These are phyloP conservation scores for Chytridiales sp. DNA, from an alignment of 371 early-diverging fungal species.

Conservation along the genomic window DNA sequence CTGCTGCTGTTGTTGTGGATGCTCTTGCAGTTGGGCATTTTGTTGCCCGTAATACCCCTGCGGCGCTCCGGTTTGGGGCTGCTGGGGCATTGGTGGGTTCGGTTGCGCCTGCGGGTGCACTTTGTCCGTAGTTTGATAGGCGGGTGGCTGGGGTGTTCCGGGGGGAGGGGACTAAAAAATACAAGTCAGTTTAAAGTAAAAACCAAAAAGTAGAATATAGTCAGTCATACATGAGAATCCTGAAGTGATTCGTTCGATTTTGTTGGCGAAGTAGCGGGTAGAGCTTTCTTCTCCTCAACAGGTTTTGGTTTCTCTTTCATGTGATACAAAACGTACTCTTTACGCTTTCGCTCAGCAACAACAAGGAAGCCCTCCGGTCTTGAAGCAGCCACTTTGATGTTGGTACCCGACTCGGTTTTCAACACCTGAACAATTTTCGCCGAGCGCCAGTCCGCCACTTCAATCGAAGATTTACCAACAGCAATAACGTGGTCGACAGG, in stretches of 20 bases:
- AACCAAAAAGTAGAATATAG: not conserved
- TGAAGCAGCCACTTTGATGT: slow-evolving; percentile 27
- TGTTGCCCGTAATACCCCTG: not conserved
- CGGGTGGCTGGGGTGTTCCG: not conserved
- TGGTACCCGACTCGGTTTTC: slow-evolving; percentile 28
- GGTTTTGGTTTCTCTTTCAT: slow-evolving; percentile 39
- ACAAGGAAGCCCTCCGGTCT: slow-evolving; percentile 32
- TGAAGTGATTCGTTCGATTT: not conserved
- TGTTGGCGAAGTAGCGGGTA: slow-evolving; percentile 10
- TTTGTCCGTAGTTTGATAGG: too few relatives aligned
- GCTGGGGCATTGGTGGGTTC: not conserved
- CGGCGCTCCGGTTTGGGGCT: slow-evolving; percentile 5
- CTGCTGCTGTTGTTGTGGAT: not conserved
- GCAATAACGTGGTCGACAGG: slow-evolving; percentile 50
- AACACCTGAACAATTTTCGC: slow-evolving; percentile 47
- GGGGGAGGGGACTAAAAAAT: not conserved
- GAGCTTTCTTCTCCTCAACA: not conserved
- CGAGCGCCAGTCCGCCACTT: slow-evolving; percentile 53
- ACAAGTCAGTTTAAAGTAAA: not conserved
- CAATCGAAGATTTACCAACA: slow-evolving; percentile 41
- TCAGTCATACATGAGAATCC: slow-evolving; percentile 1
- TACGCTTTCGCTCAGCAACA: slow-evolving; percentile 37
- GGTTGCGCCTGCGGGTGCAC: too few relatives aligned
- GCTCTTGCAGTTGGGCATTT: slow-evolving; percentile 11
- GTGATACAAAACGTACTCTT: slow-evolving; percentile 35